Conservation (phyloP, 179 eudicot species). For the Spinacia oleracea region DNA sequence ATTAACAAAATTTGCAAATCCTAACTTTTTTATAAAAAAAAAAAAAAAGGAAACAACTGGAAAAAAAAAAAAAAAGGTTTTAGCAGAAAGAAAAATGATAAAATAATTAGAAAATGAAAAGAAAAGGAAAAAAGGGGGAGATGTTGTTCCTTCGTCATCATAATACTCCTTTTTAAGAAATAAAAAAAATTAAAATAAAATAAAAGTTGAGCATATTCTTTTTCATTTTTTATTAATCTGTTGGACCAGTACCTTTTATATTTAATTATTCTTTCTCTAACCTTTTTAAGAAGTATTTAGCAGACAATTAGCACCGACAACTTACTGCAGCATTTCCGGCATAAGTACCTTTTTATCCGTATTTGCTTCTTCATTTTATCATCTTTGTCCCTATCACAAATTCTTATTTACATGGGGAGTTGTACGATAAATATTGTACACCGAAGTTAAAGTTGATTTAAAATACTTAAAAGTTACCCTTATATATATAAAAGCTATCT, state of each 20-base stretch:
- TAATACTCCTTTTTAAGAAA: background rate
- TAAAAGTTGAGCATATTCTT: constrained; percentile 21
- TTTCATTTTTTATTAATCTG: constrained; percentile 16
- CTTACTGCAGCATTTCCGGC: constrained; percentile 40
- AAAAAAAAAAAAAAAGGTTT: constrained; percentile 9
- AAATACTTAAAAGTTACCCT: too few relatives aligned
- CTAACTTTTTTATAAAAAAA: too few relatives aligned
- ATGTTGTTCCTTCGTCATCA: constrained; percentile 34
- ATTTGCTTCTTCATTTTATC: constrained; percentile 27
- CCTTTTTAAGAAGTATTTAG: constrained; percentile 30
- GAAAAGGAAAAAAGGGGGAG: constrained; percentile 19
- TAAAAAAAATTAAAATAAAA: background rate
- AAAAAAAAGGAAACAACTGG: constrained; percentile 22
- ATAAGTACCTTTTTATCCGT: constrained; percentile 33
- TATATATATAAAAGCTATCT: too few relatives aligned
- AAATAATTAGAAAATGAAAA: constrained; percentile 3
- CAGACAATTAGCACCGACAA: constrained; percentile 48
- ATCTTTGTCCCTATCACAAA: too few relatives aligned
- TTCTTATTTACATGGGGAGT: too few relatives aligned
- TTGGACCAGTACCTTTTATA: constrained; percentile 5
- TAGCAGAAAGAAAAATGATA: constrained; percentile 8
- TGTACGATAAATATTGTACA: too few relatives aligned
- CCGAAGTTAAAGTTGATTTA: too few relatives aligned
- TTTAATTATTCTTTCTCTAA: constrained; percentile 22
- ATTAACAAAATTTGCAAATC: too few relatives aligned